Evolutionary conservation across 805 yeast species (phyloP), one percentile per base, ranked within the genome.

Genomic region (Ogataea minuta): DNA sequence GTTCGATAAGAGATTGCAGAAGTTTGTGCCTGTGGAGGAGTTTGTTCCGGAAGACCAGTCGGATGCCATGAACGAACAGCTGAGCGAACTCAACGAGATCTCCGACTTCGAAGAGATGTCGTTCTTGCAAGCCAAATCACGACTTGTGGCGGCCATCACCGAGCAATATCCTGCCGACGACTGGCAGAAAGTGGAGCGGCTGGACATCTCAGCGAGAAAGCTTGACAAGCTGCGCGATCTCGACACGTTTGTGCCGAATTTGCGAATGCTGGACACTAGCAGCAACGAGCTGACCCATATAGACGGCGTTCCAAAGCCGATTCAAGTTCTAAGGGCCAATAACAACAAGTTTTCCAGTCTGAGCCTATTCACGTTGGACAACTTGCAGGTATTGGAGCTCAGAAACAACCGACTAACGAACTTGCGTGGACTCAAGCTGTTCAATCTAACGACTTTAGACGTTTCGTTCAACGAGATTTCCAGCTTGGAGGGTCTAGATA

Each of bases 121-220:
- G 3, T 76, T 76, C 48, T 63, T 77, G 2, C 72, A 73, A 45
- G 64, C 75, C 0, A 68, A 68, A 40, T 64, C 56, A 34, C 58
- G 59, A 10, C 51, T 76, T 26, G 74, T 74, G 4, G 59, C 74
- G 6, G 64, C 71, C 3, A 66, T 76, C 19, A 73, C 75, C 1
- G 71, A 70, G 25, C 49, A 56, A 3, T 57, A 71, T 34, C 64
- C 74, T 2, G 54, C 61, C 16, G 60, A 62, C 3, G 59, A 64
- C 34, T 76, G 81, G 82, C 62, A 64, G 23, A 46, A 48, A 10
- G 55, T 76, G 2, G 51, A 43, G 8, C 62, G 60, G 14, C 59
- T 76, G n/a, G 56, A 59, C 24, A 49, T 76, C 13, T 45, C 61
- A 3, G 62, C 53, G 10, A 52, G 52, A 21, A 56, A 50, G 13